Evolutionary conservation across 306 rosid genomes (phyloP), one percentile per base, ranked within the genome.

Genomic region (Quercus suber): DNA sequence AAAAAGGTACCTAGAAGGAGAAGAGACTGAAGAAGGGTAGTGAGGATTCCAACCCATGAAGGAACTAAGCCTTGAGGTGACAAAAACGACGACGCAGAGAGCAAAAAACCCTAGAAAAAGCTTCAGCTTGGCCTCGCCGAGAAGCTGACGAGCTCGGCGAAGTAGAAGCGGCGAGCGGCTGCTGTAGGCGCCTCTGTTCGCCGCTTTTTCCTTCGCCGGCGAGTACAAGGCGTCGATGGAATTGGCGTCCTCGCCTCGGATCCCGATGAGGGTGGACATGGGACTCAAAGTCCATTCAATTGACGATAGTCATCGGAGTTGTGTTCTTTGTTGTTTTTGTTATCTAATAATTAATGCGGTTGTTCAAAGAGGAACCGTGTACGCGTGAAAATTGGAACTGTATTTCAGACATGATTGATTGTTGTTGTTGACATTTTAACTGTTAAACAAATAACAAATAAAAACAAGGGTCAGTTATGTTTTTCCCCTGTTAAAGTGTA

Each of bases 141-240:
- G 57, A 11, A 85, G 52, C 14, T 69, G 75, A 73, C 82, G 82
- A 71, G 73, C 89, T 49, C 84, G 84, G 19, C 84, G 87, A 43
- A 84, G n/a, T 53, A 73, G 55, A 21, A 81, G 79, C 19, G 72
- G 58, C 28, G 83, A 55, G 51, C 85, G 82, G 73, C 43, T 37
- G 12, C 35, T 56, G 55, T 75, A 84, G 23, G 58, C 81, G 35
- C 86, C 73, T 51, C 90, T 83, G 57, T 74, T 73, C 57, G 89
- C 81, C 56, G 93, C 89, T 81, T 87, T 90, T 78, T 78, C 86
- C 81, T 87, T 89, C 69, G 89, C 89, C 73, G 91, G 89, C 60
- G 91, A 90, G 79, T 85, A 25, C 8, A 87, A 13, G 49, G 83
- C 79, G 59, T 77, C 88, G 69, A 14, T 57, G 51, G 31, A 35